phyloP scores from a whole-genome alignment of 1,284 basidiomycete species.

The Clitocybe nebularis region DNA sequence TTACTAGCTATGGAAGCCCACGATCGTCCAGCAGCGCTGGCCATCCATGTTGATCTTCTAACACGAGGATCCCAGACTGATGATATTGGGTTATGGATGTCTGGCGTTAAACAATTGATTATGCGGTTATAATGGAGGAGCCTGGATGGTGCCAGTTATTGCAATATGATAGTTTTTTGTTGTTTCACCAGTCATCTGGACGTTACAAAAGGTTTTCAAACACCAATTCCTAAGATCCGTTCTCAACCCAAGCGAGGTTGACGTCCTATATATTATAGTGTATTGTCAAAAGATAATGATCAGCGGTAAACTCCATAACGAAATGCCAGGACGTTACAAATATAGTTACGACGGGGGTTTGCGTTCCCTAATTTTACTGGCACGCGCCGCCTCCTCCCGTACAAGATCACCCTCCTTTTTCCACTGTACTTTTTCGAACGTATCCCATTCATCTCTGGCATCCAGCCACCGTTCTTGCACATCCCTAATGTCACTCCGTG shows the following conservation, averaged over 20 bases:
- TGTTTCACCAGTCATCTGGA: too few species aligned
- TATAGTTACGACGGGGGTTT: conserved; percentile 10
- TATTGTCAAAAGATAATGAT: too few species aligned
- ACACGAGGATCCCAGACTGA: conserved; percentile 73
- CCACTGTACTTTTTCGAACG: conserved; percentile 71
- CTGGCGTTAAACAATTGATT: conserved; percentile 81
- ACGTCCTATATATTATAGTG: too few species aligned
- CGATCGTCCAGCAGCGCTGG: conserved; percentile 68
- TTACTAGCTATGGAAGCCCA: conserved; percentile 68
- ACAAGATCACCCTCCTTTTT: conserved; percentile 52
- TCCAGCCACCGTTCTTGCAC: conserved; percentile 90
- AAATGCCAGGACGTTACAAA: too few species aligned
- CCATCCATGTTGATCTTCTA: conserved; percentile 77
- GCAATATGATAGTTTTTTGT: background rate
- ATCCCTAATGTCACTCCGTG: conserved; percentile 64
- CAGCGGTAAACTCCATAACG: too few species aligned
- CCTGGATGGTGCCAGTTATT: background rate
- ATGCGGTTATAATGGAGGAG: conserved; percentile 43
- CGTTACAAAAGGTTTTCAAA: too few species aligned
- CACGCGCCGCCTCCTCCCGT: conserved; percentile 27
- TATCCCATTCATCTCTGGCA: conserved; percentile 73
- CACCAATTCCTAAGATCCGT: too few species aligned
- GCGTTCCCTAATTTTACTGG: conserved; percentile 14
- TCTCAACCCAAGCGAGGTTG: too few species aligned
- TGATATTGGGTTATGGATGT: conserved; percentile 86